Evolutionary conservation across 2,329 filamentous ascomycete genomes (phyloP), one percentile per base, ranked within the genome.

Genomic region (Botrytis aclada): DNA sequence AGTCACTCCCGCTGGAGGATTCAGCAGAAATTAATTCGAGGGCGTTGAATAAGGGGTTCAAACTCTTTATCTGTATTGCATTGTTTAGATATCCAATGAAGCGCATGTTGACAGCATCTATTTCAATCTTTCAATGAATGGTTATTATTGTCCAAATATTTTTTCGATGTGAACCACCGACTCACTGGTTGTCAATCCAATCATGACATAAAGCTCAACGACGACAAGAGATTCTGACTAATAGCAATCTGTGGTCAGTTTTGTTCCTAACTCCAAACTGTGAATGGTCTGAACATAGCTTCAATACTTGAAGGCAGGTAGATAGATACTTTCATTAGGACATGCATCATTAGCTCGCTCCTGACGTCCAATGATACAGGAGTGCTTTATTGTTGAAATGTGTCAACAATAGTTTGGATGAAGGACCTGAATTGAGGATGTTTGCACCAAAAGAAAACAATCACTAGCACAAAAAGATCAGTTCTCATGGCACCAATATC

Each of bases 31-130:
- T 63, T 63, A 41, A 43, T 63, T 20, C 16, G 5, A 43, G 16
- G 25, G 37, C 25, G 9, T 18, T n/a, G 5, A 12, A n/a, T 41
- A 1, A 20, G 43, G n/a, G 37, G 14, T 16, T 66, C 29, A 16
- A 14, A 87, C 75, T 66, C 25, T 29, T 54, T 10, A 39, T 8
- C n/a, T 39, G 22, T 39, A 39, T 54, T 47, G 32, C 51, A 41
- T 39, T 45, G n/a, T 63, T n/a, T 67, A 67, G 25, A 54, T 22
- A 56, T 54, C 10, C 9, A 56, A 67, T 54, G 25, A 39, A 56
- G 14, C 32, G 45, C 25, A 54, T 14, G 1, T 41, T 54, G 10
- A 32, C 25, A 2, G 25, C 25, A 54, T 39, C 9, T 1, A 56
- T 41, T 39, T 29, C 6, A 6, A 54, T 32, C 14, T 29, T 22